These are phyloP conservation scores for Trichophyton rubrum DNA, from an alignment of 2,329 filamentous ascomycete species.

Conservation along the genomic window DNA sequence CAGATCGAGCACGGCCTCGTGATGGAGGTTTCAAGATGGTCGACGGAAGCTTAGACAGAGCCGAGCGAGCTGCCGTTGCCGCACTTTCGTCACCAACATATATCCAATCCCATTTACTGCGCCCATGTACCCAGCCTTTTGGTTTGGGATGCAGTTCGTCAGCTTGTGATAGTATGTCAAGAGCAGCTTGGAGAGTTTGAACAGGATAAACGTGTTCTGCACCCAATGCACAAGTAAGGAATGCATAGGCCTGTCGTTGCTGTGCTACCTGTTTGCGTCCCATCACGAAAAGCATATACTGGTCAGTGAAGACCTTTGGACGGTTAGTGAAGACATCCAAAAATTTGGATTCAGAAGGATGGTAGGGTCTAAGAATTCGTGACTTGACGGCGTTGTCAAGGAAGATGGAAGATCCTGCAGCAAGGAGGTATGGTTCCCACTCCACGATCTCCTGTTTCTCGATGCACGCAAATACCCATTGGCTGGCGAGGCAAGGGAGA, in stretches of 20 bases:
- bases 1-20: conserved; percentile 12
- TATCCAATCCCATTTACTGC: conserved; percentile 55
- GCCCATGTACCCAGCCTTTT: neutral
- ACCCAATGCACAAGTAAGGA: conserved; percentile 67
- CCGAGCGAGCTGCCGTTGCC: conserved; percentile 38
- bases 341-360: conserved; percentile 45
- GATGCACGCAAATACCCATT: conserved; percentile 68
- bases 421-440: conserved; percentile 73
- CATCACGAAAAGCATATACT: conserved; percentile 61
- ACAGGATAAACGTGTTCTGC: conserved; percentile 55
- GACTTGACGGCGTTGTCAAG: conserved; percentile 68
- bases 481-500: conserved; percentile 68
- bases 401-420: conserved; percentile 66
- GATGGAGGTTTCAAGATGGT: neutral
- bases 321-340: conserved; percentile 46
- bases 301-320: conserved; percentile 50
- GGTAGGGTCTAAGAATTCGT: conserved; percentile 51
- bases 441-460: conserved; percentile 49
- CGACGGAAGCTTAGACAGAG: conserved; percentile 8
- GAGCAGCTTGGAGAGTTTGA: conserved; percentile 53
- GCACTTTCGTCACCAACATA: conserved; percentile 58
- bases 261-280: conserved; percentile 50
- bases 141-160: conserved; percentile 18
- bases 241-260: conserved; percentile 60
- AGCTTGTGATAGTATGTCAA: conserved; percentile 37